A percentile compares a stretch with the other conserved stretches of the same genome.
phyloP scores from a whole-genome alignment of 129 eudicot genomes.

The Tagetes patula region DNA sequence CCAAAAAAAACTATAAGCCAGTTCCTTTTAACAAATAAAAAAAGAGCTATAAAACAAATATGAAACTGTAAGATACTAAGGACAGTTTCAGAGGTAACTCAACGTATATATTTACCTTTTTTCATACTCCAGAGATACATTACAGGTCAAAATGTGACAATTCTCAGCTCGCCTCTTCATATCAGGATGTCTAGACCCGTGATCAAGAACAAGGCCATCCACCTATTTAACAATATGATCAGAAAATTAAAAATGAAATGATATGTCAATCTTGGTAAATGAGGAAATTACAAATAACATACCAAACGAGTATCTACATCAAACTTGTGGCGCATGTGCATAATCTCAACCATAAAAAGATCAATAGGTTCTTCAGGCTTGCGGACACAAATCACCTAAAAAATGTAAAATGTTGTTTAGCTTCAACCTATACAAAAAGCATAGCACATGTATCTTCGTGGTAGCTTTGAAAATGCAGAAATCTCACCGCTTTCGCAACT shows the following conservation, averaged over 20 bases:
- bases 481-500: slow-evolving; percentile 76
- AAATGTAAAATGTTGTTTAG: neutral
- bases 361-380: slow-evolving; percentile 92
- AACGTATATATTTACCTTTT: slow-evolving; percentile 55
- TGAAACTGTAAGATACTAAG: neutral
- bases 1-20: neutral
- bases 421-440: neutral
- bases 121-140: slow-evolving; percentile 93
- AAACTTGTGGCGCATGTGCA: slow-evolving; percentile 99
- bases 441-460: neutral
- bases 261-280: neutral
- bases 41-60: neutral
- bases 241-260: neutral
- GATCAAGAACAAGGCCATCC: slow-evolving; percentile 98
- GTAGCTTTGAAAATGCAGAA: neutral
- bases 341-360: slow-evolving; percentile 97
- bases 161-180: slow-evolving; percentile 97
- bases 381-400: slow-evolving; percentile 86
- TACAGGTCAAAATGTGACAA: slow-evolving; percentile 81
- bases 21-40: neutral
- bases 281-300: slow-evolving; percentile 24
- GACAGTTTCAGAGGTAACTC: neutral
- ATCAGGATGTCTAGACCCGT: slow-evolving; percentile 98
- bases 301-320: slow-evolving; percentile 97
- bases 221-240: slow-evolving; percentile 44